phyloP scores from a whole-genome alignment of 345 rosid genomes.

The Raphanus raphanistrum region DNA sequence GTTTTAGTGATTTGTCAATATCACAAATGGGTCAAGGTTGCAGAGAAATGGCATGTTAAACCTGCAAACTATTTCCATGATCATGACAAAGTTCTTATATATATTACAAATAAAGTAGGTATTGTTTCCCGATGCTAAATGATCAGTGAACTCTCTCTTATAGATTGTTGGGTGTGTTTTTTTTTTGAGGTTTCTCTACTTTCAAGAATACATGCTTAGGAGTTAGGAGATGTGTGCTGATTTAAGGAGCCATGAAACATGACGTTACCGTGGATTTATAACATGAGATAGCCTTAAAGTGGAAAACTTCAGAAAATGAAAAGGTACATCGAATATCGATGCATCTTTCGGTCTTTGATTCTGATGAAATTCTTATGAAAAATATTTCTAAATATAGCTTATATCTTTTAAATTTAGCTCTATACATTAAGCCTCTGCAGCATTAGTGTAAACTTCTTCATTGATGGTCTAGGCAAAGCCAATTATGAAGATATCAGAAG shows the following conservation, averaged over 20 bases:
- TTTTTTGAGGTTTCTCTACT: conserved; percentile 50
- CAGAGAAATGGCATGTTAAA: not conserved
- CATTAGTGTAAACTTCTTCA: too few relatives aligned
- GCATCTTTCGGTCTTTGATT: conserved; percentile 59
- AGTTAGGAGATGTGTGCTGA: conserved; percentile 54
- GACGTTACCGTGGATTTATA: conserved; percentile 80
- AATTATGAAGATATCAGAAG: too few relatives aligned
- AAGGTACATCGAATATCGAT: conserved; percentile 39
- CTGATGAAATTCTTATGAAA: conserved; percentile 77
- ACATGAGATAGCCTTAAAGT: conserved; percentile 74
- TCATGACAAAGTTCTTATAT: not conserved
- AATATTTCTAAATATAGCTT: conserved; percentile 71
- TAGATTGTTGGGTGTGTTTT: not conserved
- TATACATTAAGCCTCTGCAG: too few relatives aligned
- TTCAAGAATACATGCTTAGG: conserved; percentile 82
- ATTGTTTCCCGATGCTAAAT: not conserved
- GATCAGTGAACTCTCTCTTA: not conserved
- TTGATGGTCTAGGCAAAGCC: too few relatives aligned
- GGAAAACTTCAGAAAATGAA: conserved; percentile 63
- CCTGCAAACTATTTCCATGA: not conserved
- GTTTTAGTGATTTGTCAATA: not conserved
- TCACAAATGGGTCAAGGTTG: not conserved
- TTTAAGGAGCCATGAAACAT: conserved; percentile 70
- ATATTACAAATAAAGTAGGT: too few relatives aligned
- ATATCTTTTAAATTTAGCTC: not conserved